phyloP scores from a whole-genome alignment of 345 rosid species.

The Conringia planisiliqua region DNA sequence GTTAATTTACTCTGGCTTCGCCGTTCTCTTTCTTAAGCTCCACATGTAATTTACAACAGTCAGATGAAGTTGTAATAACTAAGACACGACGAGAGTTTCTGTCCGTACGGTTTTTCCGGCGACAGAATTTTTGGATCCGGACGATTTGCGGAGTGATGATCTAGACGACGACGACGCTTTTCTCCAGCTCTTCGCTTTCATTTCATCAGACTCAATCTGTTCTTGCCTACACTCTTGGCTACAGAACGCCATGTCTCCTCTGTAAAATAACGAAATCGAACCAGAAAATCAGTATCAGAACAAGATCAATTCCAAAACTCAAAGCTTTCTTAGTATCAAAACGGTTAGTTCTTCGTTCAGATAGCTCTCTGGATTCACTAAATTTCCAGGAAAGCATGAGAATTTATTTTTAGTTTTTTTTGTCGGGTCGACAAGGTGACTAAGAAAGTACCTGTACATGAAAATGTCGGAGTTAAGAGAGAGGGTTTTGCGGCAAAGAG shows the following conservation, averaged over 20 bases:
- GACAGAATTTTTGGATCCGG: constrained; percentile 38
- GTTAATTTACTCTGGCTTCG: constrained; percentile 4
- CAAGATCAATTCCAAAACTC: not conserved
- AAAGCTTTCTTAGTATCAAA: not conserved
- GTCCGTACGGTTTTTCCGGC: constrained; percentile 42
- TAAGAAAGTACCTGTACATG: constrained; percentile 73
- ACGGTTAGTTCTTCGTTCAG: not conserved
- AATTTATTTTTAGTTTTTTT: not conserved
- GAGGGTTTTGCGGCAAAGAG: constrained; percentile 64
- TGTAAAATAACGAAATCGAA: not conserved
- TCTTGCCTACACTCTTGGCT: constrained; percentile 84
- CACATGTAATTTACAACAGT: not conserved
- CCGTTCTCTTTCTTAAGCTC: not conserved
- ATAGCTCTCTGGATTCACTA: too few species aligned
- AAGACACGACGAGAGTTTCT: constrained; percentile 50
- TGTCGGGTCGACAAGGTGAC: not conserved
- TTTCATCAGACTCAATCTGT: constrained; percentile 69
- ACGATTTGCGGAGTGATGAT: constrained; percentile 39
- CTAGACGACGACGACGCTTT: constrained; percentile 39
- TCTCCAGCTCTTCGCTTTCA: constrained; percentile 47
- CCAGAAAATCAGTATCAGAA: not conserved
- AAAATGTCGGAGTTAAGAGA: constrained; percentile 65
- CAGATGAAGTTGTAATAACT: not conserved
- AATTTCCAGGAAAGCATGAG: not conserved
- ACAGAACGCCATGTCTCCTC: constrained; percentile 40